Percentiles rank a stretch among this genome's conserved stretches.
Conservation (phyloP, 2,329 filamentous ascomycete genomes). For the Pestalotiopsis sp. region DNA sequence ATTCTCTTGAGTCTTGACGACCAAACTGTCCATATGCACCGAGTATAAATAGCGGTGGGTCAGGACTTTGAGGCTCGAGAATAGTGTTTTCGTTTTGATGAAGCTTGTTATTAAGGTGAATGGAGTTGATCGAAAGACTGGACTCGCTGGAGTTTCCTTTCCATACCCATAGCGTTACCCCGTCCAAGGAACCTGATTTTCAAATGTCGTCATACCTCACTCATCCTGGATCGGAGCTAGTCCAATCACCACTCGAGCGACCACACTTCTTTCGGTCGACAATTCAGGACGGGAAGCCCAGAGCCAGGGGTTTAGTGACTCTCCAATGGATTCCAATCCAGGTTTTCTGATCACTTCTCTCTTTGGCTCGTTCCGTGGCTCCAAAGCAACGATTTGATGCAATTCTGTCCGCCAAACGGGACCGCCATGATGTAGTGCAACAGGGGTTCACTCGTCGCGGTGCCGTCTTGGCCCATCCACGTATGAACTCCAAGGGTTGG, state of each 20-base stretch:
- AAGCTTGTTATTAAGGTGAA: background rate
- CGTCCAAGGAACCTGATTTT: constrained; percentile 1
- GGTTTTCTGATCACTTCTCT: constrained; percentile 5
- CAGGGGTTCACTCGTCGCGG: background rate
- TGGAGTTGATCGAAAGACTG: background rate
- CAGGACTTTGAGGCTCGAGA: background rate
- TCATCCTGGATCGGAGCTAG: background rate
- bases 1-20: background rate
- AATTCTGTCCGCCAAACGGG: background rate
- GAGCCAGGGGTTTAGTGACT: background rate
- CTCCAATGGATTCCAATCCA: background rate
- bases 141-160: background rate
- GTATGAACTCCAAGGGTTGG: background rate
- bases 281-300: constrained; percentile 6
- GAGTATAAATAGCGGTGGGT: background rate
- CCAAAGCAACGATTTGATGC: background rate
- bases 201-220: constrained; percentile 10
- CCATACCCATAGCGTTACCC: background rate
- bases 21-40: background rate
- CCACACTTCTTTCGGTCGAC: constrained; percentile 1
- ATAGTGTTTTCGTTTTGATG: background rate
- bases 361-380: background rate
- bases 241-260: constrained; percentile 1
- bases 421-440: constrained; percentile 12
- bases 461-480: background rate